Evolutionary conservation across 805 yeast genomes (phyloP).

Genomic region (Ascoidea asiatica): DNA sequence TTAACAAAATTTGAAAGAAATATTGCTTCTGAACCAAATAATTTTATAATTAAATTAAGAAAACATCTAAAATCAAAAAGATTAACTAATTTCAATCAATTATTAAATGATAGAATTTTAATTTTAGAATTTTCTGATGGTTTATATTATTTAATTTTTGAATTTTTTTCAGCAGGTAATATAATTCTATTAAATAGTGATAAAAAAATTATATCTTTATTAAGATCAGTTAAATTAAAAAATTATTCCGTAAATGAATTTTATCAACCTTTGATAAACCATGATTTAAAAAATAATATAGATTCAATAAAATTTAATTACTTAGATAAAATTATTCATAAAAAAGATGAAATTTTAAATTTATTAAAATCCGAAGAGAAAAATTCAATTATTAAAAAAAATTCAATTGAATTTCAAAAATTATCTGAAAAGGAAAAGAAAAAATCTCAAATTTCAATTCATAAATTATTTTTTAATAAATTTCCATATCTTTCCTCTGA

Average conservation of each 20-base stretch:
- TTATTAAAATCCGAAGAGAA: slow-evolving; percentile 28
- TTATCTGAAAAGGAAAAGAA: slow-evolving; percentile 4
- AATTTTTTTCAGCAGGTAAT: slow-evolving; percentile 93
- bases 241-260: slow-evolving; percentile 63
- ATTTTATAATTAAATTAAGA: slow-evolving; percentile 74
- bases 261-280: slow-evolving; percentile 47
- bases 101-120: slow-evolving; percentile 70
- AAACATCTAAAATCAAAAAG: slow-evolving; percentile 77
- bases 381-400: slow-evolving; percentile 7
- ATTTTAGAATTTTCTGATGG: slow-evolving; percentile 84
- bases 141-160: slow-evolving; percentile 60
- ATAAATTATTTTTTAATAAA: slow-evolving; percentile 53
- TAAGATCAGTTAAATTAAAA: slow-evolving; percentile 66
- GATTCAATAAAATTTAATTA: no score
- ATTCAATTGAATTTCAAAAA: slow-evolving; percentile 9
- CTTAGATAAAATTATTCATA: slow-evolving; percentile 12
- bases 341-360: slow-evolving; percentile 17
- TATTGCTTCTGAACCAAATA: slow-evolving; percentile 69
- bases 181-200: slow-evolving; percentile 63
- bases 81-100: slow-evolving; percentile 56
- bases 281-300: slow-evolving; percentile 20
- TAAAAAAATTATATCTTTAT: slow-evolving; percentile 54
- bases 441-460: slow-evolving; percentile 35
- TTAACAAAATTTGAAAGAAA: slow-evolving; percentile 71
- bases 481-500: slow-evolving; percentile 72